phyloP scores from a whole-genome alignment of 2,329 filamentous ascomycete genomes.

The Apiospora phragmitis region DNA sequence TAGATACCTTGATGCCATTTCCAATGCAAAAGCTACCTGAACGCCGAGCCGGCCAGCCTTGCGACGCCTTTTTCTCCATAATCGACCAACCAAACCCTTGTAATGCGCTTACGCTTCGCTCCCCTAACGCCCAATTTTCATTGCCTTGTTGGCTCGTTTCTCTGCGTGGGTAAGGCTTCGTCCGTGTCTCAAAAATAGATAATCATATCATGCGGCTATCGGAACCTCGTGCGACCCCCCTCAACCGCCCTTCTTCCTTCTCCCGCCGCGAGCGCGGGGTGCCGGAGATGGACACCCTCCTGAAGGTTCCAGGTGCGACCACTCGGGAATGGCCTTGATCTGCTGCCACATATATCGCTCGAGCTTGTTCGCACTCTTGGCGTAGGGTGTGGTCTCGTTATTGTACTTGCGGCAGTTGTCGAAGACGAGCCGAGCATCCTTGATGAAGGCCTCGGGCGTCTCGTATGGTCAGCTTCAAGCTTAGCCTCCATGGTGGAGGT shows the following conservation, averaged over 20 bases:
- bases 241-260: conserved; percentile 1
- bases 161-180: neutral
- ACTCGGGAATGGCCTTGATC: conserved; percentile 89
- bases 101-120: neutral
- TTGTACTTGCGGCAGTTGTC: conserved; percentile 97
- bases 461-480: conserved; percentile 92
- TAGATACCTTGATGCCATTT: neutral
- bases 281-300: conserved; percentile 13
- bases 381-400: conserved; percentile 91
- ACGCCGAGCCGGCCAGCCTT: conserved; percentile 2
- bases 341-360: conserved; percentile 95
- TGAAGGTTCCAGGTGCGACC: conserved; percentile 67
- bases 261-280: neutral
- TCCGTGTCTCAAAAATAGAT: neutral
- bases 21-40: conserved; percentile 1
- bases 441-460: conserved; percentile 88
- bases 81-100: neutral
- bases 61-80: neutral
- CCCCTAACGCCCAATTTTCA: neutral
- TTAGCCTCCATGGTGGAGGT: conserved; percentile 95
- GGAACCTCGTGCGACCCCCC: neutral
- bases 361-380: conserved; percentile 90
- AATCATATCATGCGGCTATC: neutral
- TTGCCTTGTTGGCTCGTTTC: neutral
- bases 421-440: conserved; percentile 85